These are phyloP conservation scores for Flaveria linearis DNA, from an alignment of 129 eudicot genomes.

Conservation along the genomic window DNA sequence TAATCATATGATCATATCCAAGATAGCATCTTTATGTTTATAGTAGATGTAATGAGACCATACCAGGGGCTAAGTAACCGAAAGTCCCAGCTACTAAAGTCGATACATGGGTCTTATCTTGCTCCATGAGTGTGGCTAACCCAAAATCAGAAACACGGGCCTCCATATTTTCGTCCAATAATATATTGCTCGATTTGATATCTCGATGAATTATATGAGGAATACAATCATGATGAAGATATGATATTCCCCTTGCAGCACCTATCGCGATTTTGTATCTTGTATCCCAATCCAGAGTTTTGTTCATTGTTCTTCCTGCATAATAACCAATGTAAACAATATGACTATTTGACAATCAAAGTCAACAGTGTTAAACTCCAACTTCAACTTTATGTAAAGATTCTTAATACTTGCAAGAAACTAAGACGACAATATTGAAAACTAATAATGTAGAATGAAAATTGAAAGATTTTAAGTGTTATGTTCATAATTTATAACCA, in stretches of 20 bases:
- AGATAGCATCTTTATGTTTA: background rate
- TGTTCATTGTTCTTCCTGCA: conserved; percentile 58
- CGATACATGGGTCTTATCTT: conserved; percentile 83
- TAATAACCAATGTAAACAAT: conserved; percentile 16
- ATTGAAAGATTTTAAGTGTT: no score
- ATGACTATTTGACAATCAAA: conserved; percentile 14
- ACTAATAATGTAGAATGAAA: no score
- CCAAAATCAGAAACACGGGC: conserved; percentile 92
- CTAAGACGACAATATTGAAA: no score
- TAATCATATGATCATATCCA: background rate
- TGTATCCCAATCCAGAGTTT: conserved; percentile 68
- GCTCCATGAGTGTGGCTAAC: conserved; percentile 88
- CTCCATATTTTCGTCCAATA: conserved; percentile 82
- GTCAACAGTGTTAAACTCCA: conserved; percentile 1
- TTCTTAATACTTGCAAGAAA: background rate
- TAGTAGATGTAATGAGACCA: conserved; percentile 15
- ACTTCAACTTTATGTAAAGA: background rate
- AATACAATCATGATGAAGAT: conserved; percentile 93
- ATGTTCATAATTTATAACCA: background rate
- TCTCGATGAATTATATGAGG: conserved; percentile 96
- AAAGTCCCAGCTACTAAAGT: conserved; percentile 95
- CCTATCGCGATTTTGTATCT: conserved; percentile 96
- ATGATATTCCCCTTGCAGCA: conserved; percentile 90
- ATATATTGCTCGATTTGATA: conserved; percentile 87
- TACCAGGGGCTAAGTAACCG: conserved; percentile 97